phyloP scores from a whole-genome alignment of 257 asterid genomes.

The Solanum microdontum region DNA sequence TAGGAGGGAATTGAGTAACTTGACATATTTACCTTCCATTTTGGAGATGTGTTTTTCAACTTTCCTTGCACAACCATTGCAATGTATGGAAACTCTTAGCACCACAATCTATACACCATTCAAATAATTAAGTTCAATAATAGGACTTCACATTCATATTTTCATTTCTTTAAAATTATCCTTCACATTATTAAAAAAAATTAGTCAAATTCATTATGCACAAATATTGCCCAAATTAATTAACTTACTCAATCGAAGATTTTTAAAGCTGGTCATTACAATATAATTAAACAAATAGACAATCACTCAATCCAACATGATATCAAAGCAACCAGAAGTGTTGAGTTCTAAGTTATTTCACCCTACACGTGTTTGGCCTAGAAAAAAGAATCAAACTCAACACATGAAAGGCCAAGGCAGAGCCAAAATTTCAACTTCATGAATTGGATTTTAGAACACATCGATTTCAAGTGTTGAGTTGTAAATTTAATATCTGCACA shows the following conservation, averaged over 20 bases:
- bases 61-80: constrained; percentile 71
- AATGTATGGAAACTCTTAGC: constrained; percentile 51
- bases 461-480: background rate
- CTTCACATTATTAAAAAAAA: background rate
- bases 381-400: background rate
- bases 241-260: background rate
- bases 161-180: background rate
- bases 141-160: background rate
- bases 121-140: background rate
- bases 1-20: background rate
- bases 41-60: constrained; percentile 71
- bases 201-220: background rate
- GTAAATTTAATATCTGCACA: background rate
- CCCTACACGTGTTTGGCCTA: rapidly evolving
- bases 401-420: rapidly evolving
- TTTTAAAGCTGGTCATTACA: background rate
- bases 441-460: background rate
- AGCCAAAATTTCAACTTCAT: background rate
- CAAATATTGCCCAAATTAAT: background rate
- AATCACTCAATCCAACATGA: no score
- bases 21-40: constrained; percentile 17
- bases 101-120: constrained; percentile 12
- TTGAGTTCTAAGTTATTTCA: background rate
- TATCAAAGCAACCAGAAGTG: no score
- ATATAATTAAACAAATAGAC: no score